phyloP scores from a whole-genome alignment of 805 yeast species.

The Lipomyces kockii region DNA sequence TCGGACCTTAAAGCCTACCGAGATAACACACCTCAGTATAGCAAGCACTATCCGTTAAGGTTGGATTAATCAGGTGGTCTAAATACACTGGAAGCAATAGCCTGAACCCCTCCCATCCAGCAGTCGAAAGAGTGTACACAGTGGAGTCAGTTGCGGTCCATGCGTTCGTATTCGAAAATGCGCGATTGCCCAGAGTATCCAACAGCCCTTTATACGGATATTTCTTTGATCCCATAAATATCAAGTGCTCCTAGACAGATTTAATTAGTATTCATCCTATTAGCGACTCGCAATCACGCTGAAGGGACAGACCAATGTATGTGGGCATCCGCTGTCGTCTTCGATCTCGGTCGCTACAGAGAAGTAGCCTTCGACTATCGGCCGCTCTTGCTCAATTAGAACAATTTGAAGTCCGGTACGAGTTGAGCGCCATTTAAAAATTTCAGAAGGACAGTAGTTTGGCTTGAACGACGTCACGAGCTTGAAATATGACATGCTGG shows the following conservation, averaged over 20 bases:
- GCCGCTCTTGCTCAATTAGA: slow-evolving; percentile 77
- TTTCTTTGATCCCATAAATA: slow-evolving; percentile 90
- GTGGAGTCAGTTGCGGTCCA: slow-evolving; percentile 98
- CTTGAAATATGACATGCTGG: slow-evolving; percentile 1
- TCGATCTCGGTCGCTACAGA: slow-evolving; percentile 93
- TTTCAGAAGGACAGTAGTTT: slow-evolving; percentile 23
- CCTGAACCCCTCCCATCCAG: slow-evolving; percentile 95
- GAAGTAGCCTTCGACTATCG: slow-evolving; percentile 87
- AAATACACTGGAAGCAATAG: slow-evolving; percentile 83
- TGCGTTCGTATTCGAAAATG: slow-evolving; percentile 85
- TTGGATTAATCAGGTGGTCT: slow-evolving; percentile 85
- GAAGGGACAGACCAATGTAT: slow-evolving; percentile 58
- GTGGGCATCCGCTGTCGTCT: slow-evolving; percentile 91
- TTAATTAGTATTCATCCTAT: slow-evolving; percentile 1
- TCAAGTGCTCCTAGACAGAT: slow-evolving; percentile 66
- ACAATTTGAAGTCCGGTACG: slow-evolving; percentile 84
- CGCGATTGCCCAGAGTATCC: slow-evolving; percentile 82
- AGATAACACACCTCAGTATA: slow-evolving; percentile 64
- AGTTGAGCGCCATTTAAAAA: slow-evolving; percentile 68
- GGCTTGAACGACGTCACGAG: slow-evolving; percentile 18
- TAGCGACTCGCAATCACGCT: background rate
- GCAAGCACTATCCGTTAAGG: slow-evolving; percentile 87
- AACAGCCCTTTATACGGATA: slow-evolving; percentile 91
- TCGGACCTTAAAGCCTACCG: background rate
- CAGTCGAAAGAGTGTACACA: slow-evolving; percentile 85